These are phyloP conservation scores for Iberis pinnata DNA, from an alignment of 345 rosid species.

Conservation along the genomic window DNA sequence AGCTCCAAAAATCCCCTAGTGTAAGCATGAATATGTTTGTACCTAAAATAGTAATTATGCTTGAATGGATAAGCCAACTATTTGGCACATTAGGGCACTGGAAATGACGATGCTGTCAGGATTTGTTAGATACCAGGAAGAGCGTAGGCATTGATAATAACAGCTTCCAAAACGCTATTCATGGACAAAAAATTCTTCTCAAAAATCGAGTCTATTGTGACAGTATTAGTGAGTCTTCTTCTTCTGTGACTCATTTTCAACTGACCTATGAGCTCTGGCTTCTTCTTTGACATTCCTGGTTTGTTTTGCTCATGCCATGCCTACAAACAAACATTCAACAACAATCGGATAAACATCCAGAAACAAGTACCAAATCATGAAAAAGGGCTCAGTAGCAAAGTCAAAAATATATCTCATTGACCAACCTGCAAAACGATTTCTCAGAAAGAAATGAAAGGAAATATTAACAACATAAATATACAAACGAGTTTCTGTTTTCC, in stretches of 20 bases:
- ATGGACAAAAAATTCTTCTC: constrained; percentile 78
- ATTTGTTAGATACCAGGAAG: constrained; percentile 53
- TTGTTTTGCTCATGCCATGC: constrained; percentile 75
- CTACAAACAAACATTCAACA: constrained; percentile 27
- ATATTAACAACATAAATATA: neutral
- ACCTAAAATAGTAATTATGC: constrained; percentile 36
- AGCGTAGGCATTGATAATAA: constrained; percentile 51
- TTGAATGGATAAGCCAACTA: neutral
- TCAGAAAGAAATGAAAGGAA: too few relatives aligned
- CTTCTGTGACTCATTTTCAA: constrained; percentile 63
- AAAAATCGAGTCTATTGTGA: constrained; percentile 65
- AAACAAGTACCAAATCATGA: neutral
- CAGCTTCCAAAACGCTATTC: constrained; percentile 72
- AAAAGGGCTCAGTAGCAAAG: neutral
- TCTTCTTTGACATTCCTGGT: constrained; percentile 46
- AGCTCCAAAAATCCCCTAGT: constrained; percentile 94
- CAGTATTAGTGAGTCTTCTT: constrained; percentile 57
- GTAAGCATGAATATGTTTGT: constrained; percentile 87
- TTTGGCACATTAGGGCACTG: neutral
- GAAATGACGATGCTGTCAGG: constrained; percentile 7
- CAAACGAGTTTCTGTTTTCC: neutral
- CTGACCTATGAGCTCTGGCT: constrained; percentile 54
- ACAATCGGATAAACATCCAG: neutral
- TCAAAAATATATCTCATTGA: neutral
- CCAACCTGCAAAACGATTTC: constrained; percentile 2